phyloP scores from a whole-genome alignment of 2,329 filamentous ascomycete species.

The Pseudocercospora fijiensis region DNA sequence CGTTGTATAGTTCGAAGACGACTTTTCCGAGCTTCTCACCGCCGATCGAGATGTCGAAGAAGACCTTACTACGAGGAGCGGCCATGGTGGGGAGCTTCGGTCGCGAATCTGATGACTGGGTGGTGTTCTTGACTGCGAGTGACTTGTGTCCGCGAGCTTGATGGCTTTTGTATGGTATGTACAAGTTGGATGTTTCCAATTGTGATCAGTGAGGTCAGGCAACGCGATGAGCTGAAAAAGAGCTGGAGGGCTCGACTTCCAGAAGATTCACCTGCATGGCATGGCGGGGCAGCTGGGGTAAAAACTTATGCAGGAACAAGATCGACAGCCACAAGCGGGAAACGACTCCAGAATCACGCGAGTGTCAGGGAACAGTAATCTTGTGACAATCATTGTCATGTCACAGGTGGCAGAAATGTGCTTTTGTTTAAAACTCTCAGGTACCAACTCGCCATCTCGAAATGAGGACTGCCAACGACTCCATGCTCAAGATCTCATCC shows the following conservation, averaged over 20 bases:
- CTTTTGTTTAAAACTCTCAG: not conserved
- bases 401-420: not conserved
- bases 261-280: constrained; percentile 2
- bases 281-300: not conserved
- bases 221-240: not conserved
- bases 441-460: not conserved
- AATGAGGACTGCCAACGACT: not conserved
- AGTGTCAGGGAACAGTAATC: not conserved
- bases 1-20: constrained; percentile 72
- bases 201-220: not conserved
- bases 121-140: not conserved
- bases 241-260: not conserved
- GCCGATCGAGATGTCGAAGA: constrained; percentile 88
- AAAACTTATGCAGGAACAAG: not conserved
- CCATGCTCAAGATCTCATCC: not conserved
- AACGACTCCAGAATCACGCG: not conserved
- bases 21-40: constrained; percentile 71
- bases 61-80: constrained; percentile 69
- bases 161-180: not conserved
- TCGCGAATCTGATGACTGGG: not conserved
- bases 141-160: not conserved
- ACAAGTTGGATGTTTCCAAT: not conserved
- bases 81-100: constrained; percentile 14
- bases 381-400: too few species aligned
- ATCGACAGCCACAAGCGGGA: not conserved